Evolutionary conservation across 345 rosid genomes (phyloP).

Genomic region (Salix caprea): DNA sequence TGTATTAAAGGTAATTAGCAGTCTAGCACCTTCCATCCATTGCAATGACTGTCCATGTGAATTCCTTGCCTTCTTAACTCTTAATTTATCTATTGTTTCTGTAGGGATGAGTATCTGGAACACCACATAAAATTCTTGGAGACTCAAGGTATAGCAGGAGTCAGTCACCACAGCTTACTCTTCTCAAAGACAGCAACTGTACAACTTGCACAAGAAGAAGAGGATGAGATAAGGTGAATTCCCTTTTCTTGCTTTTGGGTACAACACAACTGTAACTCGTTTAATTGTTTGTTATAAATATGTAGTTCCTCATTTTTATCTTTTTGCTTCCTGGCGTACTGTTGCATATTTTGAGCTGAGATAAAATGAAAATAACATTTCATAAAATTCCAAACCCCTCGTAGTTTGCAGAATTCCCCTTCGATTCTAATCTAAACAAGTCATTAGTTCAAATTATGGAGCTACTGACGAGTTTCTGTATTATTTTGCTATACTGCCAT

Average conservation of each 20-base stretch:
- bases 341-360: background rate
- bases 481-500: background rate
- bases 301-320: background rate
- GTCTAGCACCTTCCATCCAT: background rate
- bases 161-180: constrained; percentile 89
- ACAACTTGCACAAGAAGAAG: constrained; percentile 57
- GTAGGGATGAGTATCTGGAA: constrained; percentile 62
- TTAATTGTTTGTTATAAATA: background rate
- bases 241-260: background rate
- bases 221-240: constrained; percentile 51
- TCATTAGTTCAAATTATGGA: background rate
- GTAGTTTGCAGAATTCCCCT: background rate
- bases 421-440: background rate
- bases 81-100: background rate
- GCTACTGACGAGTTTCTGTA: background rate
- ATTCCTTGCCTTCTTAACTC: background rate
- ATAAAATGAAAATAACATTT: background rate
- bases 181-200: constrained; percentile 82
- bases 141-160: constrained; percentile 87
- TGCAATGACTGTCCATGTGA: background rate
- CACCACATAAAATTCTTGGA: constrained; percentile 63
- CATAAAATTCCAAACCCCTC: background rate
- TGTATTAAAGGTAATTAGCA: background rate
- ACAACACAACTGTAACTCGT: background rate
- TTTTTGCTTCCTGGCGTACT: background rate